phyloP scores from a whole-genome alignment of 192 early-diverging fungal genomes.

The Coemansia sp. region DNA sequence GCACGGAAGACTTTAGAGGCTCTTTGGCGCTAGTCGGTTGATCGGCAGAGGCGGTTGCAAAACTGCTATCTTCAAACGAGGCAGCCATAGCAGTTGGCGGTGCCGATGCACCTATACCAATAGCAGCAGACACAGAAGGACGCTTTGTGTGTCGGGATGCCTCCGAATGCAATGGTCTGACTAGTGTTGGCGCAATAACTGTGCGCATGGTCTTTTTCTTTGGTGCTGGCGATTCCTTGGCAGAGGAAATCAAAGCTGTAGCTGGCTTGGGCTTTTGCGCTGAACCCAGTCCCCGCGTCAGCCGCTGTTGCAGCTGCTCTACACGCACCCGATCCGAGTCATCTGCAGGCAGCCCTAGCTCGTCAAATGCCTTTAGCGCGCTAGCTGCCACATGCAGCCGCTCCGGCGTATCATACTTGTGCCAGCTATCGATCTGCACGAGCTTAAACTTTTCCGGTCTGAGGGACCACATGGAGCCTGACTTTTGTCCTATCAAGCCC shows the following conservation, averaged over 20 bases:
- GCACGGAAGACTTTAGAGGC: neutral
- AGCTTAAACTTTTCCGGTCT: constrained; percentile 51
- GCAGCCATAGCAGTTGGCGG: constrained; percentile 9
- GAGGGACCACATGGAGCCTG: constrained; percentile 46
- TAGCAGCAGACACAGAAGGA: neutral
- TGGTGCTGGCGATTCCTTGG: constrained; percentile 16
- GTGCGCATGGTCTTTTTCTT: constrained; percentile 42
- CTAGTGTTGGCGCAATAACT: constrained; percentile 32
- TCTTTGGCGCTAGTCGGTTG: neutral
- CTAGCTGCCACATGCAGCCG: constrained; percentile 42
- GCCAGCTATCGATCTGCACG: constrained; percentile 59
- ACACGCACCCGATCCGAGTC: constrained; percentile 51
- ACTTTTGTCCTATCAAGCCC: constrained; percentile 5
- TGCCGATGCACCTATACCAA: neutral
- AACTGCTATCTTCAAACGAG: neutral
- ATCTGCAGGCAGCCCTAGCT: constrained; percentile 47
- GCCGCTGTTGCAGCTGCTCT: constrained; percentile 7
- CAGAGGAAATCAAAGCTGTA: neutral
- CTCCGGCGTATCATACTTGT: constrained; percentile 42
- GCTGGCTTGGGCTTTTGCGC: neutral
- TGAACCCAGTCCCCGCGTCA: constrained; percentile 1
- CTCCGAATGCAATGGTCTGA: constrained; percentile 15
- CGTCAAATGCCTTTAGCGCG: constrained; percentile 56
- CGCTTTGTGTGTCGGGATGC: constrained; percentile 14
- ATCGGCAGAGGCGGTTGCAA: neutral